Evolutionary conservation across 2,329 filamentous ascomycete genomes (phyloP).

Genomic region (Colletotrichum sp.): DNA sequence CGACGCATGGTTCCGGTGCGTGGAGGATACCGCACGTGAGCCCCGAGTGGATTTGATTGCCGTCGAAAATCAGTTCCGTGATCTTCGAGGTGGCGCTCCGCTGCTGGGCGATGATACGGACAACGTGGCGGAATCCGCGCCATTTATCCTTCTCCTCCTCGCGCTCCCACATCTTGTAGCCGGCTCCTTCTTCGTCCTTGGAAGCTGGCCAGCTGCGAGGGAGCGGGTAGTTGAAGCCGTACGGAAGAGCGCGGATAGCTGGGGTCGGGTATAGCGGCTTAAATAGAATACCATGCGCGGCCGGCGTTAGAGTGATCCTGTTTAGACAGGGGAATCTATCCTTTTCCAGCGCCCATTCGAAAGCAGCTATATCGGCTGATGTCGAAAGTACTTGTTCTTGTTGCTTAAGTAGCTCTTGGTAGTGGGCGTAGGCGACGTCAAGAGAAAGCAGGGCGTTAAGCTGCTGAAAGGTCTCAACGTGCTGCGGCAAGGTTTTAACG

Average conservation of each 20-base stretch:
- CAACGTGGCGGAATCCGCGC: constrained; percentile 35
- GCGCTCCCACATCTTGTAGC: neutral
- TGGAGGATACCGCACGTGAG: constrained; percentile 35
- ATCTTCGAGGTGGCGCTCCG: constrained; percentile 20
- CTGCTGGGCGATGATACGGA: constrained; percentile 26
- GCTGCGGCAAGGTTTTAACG: neutral
- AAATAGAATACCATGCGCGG: constrained; percentile 39
- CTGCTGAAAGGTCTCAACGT: neutral
- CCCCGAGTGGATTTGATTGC: constrained; percentile 30
- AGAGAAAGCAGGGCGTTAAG: neutral
- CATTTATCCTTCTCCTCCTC: constrained; percentile 26
- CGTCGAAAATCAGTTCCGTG: constrained; percentile 39
- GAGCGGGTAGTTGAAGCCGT: constrained; percentile 43
- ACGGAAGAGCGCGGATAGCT: constrained; percentile 42
- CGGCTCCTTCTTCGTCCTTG: neutral
- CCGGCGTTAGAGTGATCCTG: constrained; percentile 43
- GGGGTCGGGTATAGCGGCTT: constrained; percentile 44
- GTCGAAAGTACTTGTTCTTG: constrained; percentile 33
- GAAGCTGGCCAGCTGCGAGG: constrained; percentile 34
- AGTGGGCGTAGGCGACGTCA: constrained; percentile 28
- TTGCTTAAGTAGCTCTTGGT: constrained; percentile 34
- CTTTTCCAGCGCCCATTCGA: constrained; percentile 33
- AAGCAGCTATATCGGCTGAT: constrained; percentile 30
- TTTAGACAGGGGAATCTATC: constrained; percentile 36
- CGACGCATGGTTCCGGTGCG: constrained; percentile 18